These are phyloP conservation scores for Scheffersomyces titani DNA, from an alignment of 1,139 yeast genomes.

Conservation along the genomic window DNA sequence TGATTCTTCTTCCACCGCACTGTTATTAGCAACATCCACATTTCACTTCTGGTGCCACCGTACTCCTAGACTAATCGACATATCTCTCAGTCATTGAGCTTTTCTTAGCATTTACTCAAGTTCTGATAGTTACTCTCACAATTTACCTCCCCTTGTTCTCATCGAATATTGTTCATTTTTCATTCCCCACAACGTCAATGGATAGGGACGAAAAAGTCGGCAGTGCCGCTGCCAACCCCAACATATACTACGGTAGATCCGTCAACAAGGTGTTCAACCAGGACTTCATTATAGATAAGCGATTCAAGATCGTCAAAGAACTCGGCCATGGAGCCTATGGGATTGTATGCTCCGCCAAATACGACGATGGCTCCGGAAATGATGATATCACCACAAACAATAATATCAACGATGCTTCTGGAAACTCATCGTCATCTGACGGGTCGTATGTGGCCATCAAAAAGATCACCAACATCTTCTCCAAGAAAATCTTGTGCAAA, in stretches of 20 bases:
- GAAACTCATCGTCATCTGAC: slow-evolving; percentile 14
- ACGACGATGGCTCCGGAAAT: slow-evolving; percentile 61
- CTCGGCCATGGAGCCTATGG: slow-evolving; percentile 98
- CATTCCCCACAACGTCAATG: neutral
- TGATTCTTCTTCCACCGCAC: neutral
- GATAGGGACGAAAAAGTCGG: neutral
- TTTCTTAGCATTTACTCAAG: neutral
- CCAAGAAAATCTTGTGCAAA: slow-evolving; percentile 84
- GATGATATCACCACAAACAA: slow-evolving; percentile 5
- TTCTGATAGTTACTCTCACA: neutral
- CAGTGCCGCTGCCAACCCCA: neutral
- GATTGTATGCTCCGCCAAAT: slow-evolving; percentile 89
- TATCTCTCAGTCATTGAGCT: neutral
- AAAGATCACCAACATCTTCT: slow-evolving; percentile 88
- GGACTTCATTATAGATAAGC: slow-evolving; percentile 82
- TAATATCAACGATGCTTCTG: neutral
- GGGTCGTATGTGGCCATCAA: slow-evolving; percentile 79
- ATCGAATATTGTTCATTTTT: neutral
- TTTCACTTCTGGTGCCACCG: neutral
- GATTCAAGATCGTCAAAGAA: slow-evolving; percentile 85
- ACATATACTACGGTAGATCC: slow-evolving; percentile 29
- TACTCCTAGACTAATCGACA: neutral
- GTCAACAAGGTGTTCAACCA: slow-evolving; percentile 75
- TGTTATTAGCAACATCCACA: neutral
- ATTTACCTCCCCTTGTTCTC: neutral